Conservation (phyloP, 2,329 filamentous ascomycete species). For the Tolypocladium cylindrosporum region DNA sequence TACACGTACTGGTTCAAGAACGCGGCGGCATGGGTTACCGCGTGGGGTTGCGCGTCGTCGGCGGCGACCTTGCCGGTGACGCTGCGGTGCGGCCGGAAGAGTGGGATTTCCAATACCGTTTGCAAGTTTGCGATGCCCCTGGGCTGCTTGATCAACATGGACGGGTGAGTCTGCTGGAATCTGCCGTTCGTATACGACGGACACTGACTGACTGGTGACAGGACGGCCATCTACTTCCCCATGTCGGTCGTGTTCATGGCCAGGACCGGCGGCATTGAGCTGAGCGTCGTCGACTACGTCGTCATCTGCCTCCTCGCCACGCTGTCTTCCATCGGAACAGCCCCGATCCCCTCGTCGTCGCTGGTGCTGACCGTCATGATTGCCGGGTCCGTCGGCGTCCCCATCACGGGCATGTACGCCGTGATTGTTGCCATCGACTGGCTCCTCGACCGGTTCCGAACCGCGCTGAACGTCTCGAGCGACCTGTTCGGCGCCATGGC, state of each 20-base stretch:
- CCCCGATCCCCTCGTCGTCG: not conserved
- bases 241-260: not conserved
- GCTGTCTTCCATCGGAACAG: not conserved
- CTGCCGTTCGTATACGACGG: too few relatives aligned
- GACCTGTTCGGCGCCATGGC: not conserved
- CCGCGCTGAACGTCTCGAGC: not conserved
- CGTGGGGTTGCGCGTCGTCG: not conserved
- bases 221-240: not conserved
- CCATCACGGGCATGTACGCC: not conserved
- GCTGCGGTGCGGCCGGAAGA: not conserved
- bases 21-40: not conserved
- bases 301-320: not conserved
- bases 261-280: not conserved
- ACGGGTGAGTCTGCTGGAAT: not conserved
- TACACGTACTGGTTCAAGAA: not conserved
- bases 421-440: not conserved
- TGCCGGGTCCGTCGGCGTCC: not conserved
- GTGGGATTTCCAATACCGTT: not conserved
- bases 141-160: not conserved
- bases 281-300: not conserved
- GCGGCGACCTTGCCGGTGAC: not conserved
- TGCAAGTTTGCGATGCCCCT: not conserved
- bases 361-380: not conserved
- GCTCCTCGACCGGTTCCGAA: not conserved
- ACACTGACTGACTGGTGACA: too few relatives aligned